Evolutionary conservation across 257 asterid genomes (phyloP), one percentile per base, ranked within the genome.

Genomic region (Primulina huaijiensis): DNA sequence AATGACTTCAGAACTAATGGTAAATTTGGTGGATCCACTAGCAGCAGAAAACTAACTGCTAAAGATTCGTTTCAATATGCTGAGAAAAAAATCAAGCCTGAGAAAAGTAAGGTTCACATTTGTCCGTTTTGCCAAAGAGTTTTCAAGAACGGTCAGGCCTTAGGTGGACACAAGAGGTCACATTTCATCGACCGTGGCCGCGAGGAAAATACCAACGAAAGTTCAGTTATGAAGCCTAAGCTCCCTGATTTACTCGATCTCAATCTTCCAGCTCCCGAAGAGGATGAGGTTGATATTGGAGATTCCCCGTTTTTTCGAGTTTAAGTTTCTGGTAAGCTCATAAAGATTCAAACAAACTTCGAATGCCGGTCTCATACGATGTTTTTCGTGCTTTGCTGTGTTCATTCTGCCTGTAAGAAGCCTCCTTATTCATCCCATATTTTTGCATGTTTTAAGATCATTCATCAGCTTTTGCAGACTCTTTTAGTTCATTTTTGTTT

Each of bases 141-240:
- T 67, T 92, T 92, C 79, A 92, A 90, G 88, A 88, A 89, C 37
- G 99, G 99, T 14, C 99, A 90, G 74, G 99, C 99, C 16, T 83
- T 93, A 50, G 99, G 99, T 31, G 98, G 98, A 25, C 98, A 92
- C 61, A 92, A 92, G 79, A 84, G 97, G 85, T 88, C 96, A 10
- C 98, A 92, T 84, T 87, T 88, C 60, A 72, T 92, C 3, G 30
- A 3, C 17, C 83, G 82, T 14, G 85, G 85, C 20, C 70, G 76
- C 43, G 81, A 68, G 23, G 89, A 75, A 56, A 78, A 43, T 52
- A 79, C 34, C 66, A 76, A 58, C 68, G 86, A 69, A n/a, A 56
- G 75, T 20, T 75, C 79, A 2, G 76, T 70, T 5, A 76, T 12
- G 60, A 86, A 85, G 82, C 72, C 84, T n/a, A 85, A 83, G 52